These are phyloP conservation scores for Teratosphaeria destructans DNA, from an alignment of 2,329 filamentous ascomycete genomes.

Conservation along the genomic window DNA sequence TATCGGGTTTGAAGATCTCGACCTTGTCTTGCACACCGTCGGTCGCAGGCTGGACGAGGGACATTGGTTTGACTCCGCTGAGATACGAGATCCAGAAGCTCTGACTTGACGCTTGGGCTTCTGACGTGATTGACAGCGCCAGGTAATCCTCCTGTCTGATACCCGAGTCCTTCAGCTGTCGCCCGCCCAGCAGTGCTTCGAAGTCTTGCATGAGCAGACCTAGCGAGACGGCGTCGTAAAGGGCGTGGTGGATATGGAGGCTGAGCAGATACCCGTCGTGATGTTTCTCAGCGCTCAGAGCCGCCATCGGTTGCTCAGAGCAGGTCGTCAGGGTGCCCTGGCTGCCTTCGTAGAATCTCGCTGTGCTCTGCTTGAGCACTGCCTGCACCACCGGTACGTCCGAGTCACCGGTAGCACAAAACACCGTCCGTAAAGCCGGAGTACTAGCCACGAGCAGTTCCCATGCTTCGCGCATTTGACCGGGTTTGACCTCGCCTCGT, in stretches of 20 bases:
- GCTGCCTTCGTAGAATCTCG: slow-evolving; percentile 23
- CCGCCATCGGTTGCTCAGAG: not conserved
- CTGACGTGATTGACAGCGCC: slow-evolving; percentile 18
- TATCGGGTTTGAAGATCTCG: slow-evolving; percentile 40
- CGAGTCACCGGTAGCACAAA: slow-evolving; percentile 43
- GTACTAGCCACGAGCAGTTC: slow-evolving; percentile 41
- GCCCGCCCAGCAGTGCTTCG: slow-evolving; percentile 30
- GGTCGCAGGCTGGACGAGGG: slow-evolving; percentile 10
- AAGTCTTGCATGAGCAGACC: slow-evolving; percentile 50
- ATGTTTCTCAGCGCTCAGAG: not conserved
- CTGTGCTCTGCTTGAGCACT: slow-evolving; percentile 36
- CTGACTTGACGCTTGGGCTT: slow-evolving; percentile 18
- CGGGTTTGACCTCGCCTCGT: slow-evolving; percentile 27
- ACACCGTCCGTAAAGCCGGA: slow-evolving; percentile 59
- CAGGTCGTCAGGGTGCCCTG: not conserved
- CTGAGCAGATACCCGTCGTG: slow-evolving; percentile 17
- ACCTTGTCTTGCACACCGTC: slow-evolving; percentile 12
- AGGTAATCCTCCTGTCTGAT: slow-evolving; percentile 34
- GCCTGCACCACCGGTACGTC: slow-evolving; percentile 53
- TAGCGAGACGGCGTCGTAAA: slow-evolving; percentile 80
- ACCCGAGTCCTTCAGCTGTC: not conserved
- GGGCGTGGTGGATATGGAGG: slow-evolving; percentile 64
- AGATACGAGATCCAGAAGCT: slow-evolving; percentile 45
- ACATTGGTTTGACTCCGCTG: slow-evolving; percentile 9
- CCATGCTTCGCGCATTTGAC: slow-evolving; percentile 52